phyloP scores from a whole-genome alignment of 306 rosid genomes.

The Cucurbita pepo region DNA sequence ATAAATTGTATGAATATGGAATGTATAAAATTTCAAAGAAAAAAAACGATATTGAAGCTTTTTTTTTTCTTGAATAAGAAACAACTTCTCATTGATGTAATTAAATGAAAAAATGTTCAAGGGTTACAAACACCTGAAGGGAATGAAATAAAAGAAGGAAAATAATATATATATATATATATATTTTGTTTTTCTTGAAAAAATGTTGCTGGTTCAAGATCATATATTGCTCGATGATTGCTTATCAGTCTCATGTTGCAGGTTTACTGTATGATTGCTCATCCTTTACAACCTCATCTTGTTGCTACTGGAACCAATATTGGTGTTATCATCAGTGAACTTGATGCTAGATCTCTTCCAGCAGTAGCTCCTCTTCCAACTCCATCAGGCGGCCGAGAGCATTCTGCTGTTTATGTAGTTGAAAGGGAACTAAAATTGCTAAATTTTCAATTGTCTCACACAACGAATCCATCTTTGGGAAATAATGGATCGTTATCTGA shows the following conservation, averaged over 20 bases:
- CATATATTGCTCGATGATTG: constrained; percentile 53
- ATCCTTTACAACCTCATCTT: constrained; percentile 88
- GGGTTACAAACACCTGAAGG: too few relatives aligned
- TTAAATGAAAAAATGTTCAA: too few relatives aligned
- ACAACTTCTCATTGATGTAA: too few relatives aligned
- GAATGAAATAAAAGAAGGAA: too few relatives aligned
- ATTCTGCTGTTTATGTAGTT: constrained; percentile 78
- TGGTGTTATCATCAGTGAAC: constrained; percentile 86
- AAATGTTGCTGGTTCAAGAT: constrained; percentile 31
- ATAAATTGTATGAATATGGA: too few relatives aligned
- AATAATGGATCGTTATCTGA: constrained; percentile 76
- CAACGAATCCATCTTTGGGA: constrained; percentile 91
- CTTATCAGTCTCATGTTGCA: constrained; percentile 38
- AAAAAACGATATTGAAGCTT: too few relatives aligned
- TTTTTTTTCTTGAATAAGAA: too few relatives aligned
- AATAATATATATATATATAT: too few relatives aligned
- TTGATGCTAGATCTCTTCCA: constrained; percentile 95
- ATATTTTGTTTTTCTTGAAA: too few relatives aligned
- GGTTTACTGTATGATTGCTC: constrained; percentile 96
- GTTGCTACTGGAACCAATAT: constrained; percentile 97
- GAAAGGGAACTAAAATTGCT: constrained; percentile 86
- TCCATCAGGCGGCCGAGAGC: constrained; percentile 76
- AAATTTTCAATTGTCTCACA: constrained; percentile 78
- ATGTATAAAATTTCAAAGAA: too few relatives aligned
- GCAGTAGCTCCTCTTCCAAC: constrained; percentile 84